Evolutionary conservation across 257 asterid species (phyloP).

Genomic region (Penstemon eatonii): DNA sequence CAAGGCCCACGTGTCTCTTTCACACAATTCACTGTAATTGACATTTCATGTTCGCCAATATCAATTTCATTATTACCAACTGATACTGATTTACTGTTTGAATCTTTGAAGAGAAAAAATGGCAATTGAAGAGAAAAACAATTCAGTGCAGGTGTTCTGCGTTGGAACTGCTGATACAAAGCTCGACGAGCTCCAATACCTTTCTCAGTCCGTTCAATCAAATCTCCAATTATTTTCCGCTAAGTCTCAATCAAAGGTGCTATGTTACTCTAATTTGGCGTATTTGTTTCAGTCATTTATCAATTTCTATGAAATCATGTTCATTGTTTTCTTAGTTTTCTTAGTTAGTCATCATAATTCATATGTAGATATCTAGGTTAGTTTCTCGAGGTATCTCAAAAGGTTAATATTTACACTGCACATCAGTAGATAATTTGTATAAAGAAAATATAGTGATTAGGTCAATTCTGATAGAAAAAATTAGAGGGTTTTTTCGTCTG

Average conservation of each 20-base stretch:
- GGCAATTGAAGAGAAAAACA: slow-evolving; percentile 22
- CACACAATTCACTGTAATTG: no score
- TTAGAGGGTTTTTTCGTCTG: slow-evolving; percentile 3
- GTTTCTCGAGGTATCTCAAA: no score
- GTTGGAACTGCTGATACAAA: slow-evolving; percentile 90
- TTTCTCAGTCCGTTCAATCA: slow-evolving; percentile 56
- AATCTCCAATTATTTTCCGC: slow-evolving; percentile 50
- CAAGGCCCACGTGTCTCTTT: no score
- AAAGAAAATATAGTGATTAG: no score
- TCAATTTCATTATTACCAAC: no score
- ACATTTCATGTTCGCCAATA: no score
- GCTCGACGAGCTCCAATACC: slow-evolving; percentile 70
- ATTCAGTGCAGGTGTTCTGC: slow-evolving; percentile 50
- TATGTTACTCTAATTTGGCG: neutral
- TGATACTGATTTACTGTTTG: neutral
- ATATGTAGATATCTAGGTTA: no score
- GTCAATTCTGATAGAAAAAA: no score
- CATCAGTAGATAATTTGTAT: no score
- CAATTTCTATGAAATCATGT: neutral
- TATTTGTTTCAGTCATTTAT: neutral
- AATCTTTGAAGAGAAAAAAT: slow-evolving; percentile 5
- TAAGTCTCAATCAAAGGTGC: slow-evolving; percentile 53
- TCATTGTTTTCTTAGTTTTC: neutral
- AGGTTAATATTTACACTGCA: no score
- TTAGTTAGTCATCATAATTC: neutral